These are phyloP conservation scores for Sphenostylis stenocarpa DNA, from an alignment of 306 rosid species.

Conservation along the genomic window DNA sequence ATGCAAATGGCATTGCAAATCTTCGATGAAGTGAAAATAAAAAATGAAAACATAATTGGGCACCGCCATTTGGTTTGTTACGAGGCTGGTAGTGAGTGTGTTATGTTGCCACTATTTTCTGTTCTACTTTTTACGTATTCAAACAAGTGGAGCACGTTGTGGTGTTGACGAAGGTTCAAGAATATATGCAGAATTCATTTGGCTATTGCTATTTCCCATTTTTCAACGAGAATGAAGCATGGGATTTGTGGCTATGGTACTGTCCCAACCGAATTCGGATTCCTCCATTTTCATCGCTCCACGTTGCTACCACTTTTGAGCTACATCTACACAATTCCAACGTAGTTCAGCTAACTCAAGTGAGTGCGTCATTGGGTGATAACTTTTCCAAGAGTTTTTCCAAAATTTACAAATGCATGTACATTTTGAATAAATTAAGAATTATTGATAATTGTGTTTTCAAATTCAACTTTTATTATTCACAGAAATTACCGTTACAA, in stretches of 20 bases:
- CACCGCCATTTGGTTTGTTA: constrained; percentile 27
- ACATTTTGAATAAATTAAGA: no score
- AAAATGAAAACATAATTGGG: not conserved
- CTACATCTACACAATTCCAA: not conserved
- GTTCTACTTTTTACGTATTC: not conserved
- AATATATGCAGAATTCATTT: not conserved
- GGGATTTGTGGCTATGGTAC: not conserved
- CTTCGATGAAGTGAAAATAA: no score
- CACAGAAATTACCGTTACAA: no score
- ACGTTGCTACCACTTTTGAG: not conserved
- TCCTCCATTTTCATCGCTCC: not conserved
- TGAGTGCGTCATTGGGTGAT: not conserved
- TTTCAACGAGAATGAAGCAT: not conserved
- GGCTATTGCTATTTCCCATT: not conserved
- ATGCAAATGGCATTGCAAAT: not conserved
- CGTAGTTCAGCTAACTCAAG: not conserved
- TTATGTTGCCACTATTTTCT: not conserved
- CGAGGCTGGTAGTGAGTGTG: not conserved
- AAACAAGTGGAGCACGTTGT: not conserved
- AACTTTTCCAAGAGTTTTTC: no score
- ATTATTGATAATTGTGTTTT: no score
- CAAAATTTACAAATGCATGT: no score
- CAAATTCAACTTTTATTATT: no score
- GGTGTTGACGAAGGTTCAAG: not conserved
- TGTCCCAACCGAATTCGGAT: not conserved